Evolutionary conservation across 2,329 filamentous ascomycete genomes (phyloP), one percentile per base, ranked within the genome.

Genomic region (Pseudogymnoascus sp.): DNA sequence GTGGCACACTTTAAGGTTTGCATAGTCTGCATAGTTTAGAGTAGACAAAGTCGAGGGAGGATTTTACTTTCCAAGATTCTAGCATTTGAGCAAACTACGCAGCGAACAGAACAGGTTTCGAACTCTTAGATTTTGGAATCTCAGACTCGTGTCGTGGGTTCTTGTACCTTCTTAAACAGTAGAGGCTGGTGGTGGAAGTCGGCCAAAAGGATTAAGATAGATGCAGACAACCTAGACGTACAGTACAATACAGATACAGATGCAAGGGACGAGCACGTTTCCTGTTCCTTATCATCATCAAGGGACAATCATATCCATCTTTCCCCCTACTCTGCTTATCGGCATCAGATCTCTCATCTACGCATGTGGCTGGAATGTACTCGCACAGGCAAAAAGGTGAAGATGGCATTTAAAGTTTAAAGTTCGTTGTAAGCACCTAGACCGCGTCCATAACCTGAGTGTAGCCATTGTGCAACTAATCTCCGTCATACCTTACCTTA

Each of bases 1-100:
- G 41, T 30, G 41, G 41, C 41, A 52, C 26, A 52, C n/a, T 52
- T 52, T 52, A 52, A 52, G 41, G 41, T 52, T 52, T 52, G 23
- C 41, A 52, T 52, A 52, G 41, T 12, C 3, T 12, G 8, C 23
- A 52, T n/a, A n/a, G n/a, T n/a, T n/a, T n/a, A n/a, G n/a, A n/a
- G n/a, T n/a, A n/a, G n/a, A n/a, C 38, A 41, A 41, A 39, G 37
- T 39, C 21, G 9, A 15, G 18, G 15, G 35, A 9, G 19, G 19
- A 38, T 38, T 38, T 38, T 9, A 38, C 19, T 38, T 38, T 9
- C 15, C 15, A 38, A 15, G 18, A 38, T 38, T 3, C 2, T 13
- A 37, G 34, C n/a, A 15, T 33, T 33, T n/a, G 28, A 30, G 28
- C 28, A 30, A 10, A 10, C 7, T 30, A 9, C 2, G 8, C 3